phyloP scores from a whole-genome alignment of 306 rosid species.

The Mimosa pudica region DNA sequence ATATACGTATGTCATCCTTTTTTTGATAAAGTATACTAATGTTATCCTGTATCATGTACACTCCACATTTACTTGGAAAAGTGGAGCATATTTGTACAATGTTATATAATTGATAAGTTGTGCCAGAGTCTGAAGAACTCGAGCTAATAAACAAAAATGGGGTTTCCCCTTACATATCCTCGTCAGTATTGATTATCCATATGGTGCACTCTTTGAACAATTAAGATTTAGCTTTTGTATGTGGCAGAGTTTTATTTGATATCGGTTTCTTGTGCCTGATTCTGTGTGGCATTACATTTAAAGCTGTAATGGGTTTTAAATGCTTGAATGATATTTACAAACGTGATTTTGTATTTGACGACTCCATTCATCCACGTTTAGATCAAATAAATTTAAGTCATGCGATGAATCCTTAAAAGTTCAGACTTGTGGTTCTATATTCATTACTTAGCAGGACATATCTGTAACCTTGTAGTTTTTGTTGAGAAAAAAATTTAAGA shows the following conservation, averaged over 20 bases:
- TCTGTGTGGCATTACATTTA: neutral
- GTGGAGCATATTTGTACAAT: constrained; percentile 34
- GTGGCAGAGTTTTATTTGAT: neutral
- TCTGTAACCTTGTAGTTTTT: neutral
- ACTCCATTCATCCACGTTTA: neutral
- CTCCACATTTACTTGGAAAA: constrained; percentile 33
- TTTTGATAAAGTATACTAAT: too few relatives aligned
- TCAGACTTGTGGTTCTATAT: neutral
- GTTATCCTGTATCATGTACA: constrained; percentile 33
- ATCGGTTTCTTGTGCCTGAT: neutral
- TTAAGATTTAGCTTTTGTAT: neutral
- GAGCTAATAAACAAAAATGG: constrained; percentile 20
- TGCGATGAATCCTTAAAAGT: neutral
- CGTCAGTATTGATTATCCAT: neutral
- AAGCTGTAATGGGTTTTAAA: constrained; percentile 3
- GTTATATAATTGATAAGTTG: constrained; percentile 29
- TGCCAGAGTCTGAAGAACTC: constrained; percentile 33
- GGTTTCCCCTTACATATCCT: constrained; percentile 21
- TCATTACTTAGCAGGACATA: neutral
- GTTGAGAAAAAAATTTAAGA: too few relatives aligned
- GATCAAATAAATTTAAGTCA: neutral
- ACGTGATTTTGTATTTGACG: neutral
- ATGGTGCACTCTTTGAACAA: neutral
- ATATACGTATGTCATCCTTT: neutral
- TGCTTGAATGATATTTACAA: neutral